These are phyloP conservation scores for Cadophora luteo-olivacea DNA, from an alignment of 2,329 filamentous ascomycete genomes.

Conservation along the genomic window DNA sequence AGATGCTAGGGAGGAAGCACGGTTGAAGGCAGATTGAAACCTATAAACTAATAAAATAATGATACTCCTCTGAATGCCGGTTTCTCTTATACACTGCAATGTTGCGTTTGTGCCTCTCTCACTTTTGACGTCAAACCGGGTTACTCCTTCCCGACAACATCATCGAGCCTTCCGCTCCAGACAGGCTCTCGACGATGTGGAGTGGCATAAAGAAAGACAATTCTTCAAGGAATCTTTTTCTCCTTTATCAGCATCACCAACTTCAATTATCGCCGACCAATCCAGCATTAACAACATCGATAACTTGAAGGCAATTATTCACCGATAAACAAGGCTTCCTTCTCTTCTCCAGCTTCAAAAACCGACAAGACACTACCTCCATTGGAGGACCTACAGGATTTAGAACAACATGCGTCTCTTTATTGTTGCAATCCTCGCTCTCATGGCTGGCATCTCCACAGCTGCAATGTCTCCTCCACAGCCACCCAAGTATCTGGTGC, in stretches of 20 bases:
- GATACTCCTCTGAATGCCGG: background rate
- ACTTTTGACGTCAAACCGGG: background rate
- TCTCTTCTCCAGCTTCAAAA: background rate
- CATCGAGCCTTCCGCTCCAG: background rate
- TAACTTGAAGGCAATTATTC: background rate
- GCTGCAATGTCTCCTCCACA: too few species aligned
- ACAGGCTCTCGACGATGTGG: background rate
- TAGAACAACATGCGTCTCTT: slow-evolving; percentile 34
- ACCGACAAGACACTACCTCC: background rate
- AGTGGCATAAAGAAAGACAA: background rate
- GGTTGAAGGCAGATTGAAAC: background rate
- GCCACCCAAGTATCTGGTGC: slow-evolving; percentile 31
- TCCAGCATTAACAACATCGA: background rate
- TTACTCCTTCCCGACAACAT: background rate
- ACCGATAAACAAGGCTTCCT: background rate
- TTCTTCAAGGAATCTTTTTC: background rate
- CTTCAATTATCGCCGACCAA: background rate
- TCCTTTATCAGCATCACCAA: background rate
- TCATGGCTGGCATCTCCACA: slow-evolving; percentile 27
- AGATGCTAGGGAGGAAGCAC: too few species aligned
- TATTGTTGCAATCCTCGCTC: slow-evolving; percentile 30
- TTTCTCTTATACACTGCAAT: background rate
- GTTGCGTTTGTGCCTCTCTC: too few species aligned
- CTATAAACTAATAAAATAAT: slow-evolving; percentile 6
- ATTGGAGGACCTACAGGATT: background rate